These are phyloP conservation scores for Cinchona pubescens DNA, from an alignment of 257 asterid genomes.

Conservation along the genomic window DNA sequence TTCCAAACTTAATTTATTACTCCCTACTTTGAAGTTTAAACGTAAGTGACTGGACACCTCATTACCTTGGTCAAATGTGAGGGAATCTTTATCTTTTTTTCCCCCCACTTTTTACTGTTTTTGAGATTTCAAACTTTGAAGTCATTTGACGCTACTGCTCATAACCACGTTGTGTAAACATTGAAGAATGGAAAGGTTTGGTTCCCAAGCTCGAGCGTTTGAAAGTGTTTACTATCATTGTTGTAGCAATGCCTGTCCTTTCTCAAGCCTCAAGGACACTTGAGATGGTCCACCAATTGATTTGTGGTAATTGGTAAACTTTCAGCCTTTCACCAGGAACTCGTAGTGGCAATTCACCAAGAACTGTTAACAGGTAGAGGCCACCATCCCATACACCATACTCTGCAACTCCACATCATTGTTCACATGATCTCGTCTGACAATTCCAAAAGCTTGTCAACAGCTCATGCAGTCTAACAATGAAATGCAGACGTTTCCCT, in stretches of 20 bases:
- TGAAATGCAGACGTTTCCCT: too few species aligned
- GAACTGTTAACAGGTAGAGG: slow-evolving; percentile 18
- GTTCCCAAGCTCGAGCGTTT: slow-evolving; percentile 43
- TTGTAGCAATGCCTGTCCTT: not conserved
- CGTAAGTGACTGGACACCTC: slow-evolving; percentile 3
- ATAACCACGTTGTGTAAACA: slow-evolving; percentile 12
- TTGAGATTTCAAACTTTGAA: slow-evolving; percentile 34
- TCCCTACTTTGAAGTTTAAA: not conserved
- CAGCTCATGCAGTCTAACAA: slow-evolving; percentile 14
- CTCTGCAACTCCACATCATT: slow-evolving; percentile 24
- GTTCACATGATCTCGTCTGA: slow-evolving; percentile 60
- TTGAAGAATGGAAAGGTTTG: slow-evolving; percentile 26
- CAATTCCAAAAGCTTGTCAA: slow-evolving; percentile 31
- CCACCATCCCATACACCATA: not conserved
- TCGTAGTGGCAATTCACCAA: too few species aligned
- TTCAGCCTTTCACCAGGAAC: slow-evolving; percentile 8
- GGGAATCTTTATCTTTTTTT: not conserved
- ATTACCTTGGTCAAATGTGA: slow-evolving; percentile 18
- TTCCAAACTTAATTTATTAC: slow-evolving; percentile 9
- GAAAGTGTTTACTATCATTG: slow-evolving; percentile 36
- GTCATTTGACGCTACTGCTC: slow-evolving; percentile 22
- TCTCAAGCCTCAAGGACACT: not conserved
- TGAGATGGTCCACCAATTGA: not conserved
- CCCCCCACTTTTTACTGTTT: slow-evolving; percentile 13
- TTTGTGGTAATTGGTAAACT: slow-evolving; percentile 6